A percentile compares a stretch with the other conserved stretches of the same genome.
These are phyloP conservation scores for Spinacia oleracea DNA, from an alignment of 179 eudicot species.

Conservation along the genomic window DNA sequence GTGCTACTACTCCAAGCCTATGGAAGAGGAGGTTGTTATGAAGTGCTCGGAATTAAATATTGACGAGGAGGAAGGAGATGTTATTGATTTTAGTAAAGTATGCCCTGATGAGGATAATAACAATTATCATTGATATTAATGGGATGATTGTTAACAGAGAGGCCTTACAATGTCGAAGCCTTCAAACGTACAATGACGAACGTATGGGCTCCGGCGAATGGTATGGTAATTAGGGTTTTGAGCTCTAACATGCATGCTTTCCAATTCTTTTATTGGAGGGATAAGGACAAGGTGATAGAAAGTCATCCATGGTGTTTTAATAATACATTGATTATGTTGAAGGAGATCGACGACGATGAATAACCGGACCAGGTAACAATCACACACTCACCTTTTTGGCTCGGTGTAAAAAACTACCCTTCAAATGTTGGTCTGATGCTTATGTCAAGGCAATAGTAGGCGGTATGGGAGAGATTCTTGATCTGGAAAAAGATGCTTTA, in stretches of 20 bases:
- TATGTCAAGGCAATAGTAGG: neutral
- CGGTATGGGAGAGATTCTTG: neutral
- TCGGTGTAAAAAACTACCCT: too few species aligned
- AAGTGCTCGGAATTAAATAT: too few species aligned
- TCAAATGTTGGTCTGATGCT: too few species aligned
- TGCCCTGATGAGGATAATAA: too few species aligned
- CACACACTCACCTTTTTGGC: too few species aligned
- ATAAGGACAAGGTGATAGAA: neutral
- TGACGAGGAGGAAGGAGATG: too few species aligned
- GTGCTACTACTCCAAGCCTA: too few species aligned
- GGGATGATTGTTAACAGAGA: too few species aligned
- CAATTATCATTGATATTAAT: too few species aligned
- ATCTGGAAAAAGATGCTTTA: neutral
- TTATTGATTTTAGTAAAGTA: too few species aligned
- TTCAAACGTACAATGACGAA: neutral
- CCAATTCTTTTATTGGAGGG: neutral
- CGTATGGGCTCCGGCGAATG: neutral
- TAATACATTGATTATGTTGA: too few species aligned
- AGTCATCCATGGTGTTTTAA: neutral
- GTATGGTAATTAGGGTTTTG: neutral
- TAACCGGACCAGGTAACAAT: neutral
- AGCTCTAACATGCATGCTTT: neutral
- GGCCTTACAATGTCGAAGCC: neutral
- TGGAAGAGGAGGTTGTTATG: too few species aligned
- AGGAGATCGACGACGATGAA: neutral